Evolutionary conservation across 2,329 filamentous ascomycete genomes (phyloP), one percentile per base, ranked within the genome.

Genomic region (Penicillium italicum): DNA sequence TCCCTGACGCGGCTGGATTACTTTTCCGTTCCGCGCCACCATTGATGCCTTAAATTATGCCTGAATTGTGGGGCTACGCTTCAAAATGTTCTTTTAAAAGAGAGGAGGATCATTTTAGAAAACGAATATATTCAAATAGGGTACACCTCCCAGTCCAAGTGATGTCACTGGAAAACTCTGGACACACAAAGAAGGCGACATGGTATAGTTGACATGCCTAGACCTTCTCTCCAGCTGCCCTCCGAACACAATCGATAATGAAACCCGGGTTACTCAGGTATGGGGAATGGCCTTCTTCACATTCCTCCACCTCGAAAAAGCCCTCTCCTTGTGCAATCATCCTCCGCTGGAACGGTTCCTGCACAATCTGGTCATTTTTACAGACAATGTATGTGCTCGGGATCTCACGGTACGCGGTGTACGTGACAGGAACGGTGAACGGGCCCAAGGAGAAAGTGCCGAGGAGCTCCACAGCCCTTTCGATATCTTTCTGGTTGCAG

Each of bases 311-410:
- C 6, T 65, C 31, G 18, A 70, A 65, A 7, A 46, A 60, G 14
- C 63, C 67, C 1, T 62, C 53, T 1, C 58, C 62, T 46, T 69
- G 65, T 1, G 66, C 67, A 38, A 70, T 61, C 53, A 70, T 69
- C n/a, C 66, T 53, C 12, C 64, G 59, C 41, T 70, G 67, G 1
- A 61, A 50, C 1, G 50, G 57, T 4, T 56, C 41, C 9, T 58
- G 48, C 41, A 70, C 56, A 4, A 67, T 66, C 22, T 33, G 42
- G 43, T 70, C 67, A 28, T 70, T 69, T 42, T 65, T 59, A 41
- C 65, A 68, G 26, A 69, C 58, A 33, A 70, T 68, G 42, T 69
- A 70, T 7, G 64, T 68, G 50, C 66, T 66, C 1, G 67, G 66
- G 20, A 70, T 68, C 34, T 68, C 67, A 1, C 50, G 50, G 33